A percentile compares a stretch with the other conserved stretches of the same genome.
These are phyloP conservation scores for Xerophyta viscosa DNA, from an alignment of 106 monocot genomes.

Conservation along the genomic window DNA sequence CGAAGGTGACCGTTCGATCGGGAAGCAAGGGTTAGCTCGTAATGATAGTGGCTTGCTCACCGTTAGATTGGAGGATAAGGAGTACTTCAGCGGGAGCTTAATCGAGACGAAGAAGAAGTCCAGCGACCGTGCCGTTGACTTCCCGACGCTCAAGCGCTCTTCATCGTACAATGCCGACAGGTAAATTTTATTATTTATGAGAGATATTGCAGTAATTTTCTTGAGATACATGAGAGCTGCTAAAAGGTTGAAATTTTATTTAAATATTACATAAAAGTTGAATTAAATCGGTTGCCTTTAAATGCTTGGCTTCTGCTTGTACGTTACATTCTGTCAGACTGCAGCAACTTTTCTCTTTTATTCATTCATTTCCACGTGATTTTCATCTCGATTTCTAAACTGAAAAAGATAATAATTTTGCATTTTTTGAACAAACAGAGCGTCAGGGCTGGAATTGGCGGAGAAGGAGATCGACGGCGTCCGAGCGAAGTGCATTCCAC, in stretches of 20 bases:
- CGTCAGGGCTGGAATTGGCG: slow-evolving; percentile 26
- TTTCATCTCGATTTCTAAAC: neutral
- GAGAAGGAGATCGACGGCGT: slow-evolving; percentile 37
- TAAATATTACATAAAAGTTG: neutral
- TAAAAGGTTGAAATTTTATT: neutral
- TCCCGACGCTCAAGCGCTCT: slow-evolving; percentile 46
- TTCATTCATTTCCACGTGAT: no score
- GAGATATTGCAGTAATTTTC: neutral
- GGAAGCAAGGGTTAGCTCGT: neutral
- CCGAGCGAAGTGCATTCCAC: slow-evolving; percentile 68
- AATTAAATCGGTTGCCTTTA: no score
- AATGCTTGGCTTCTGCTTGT: no score
- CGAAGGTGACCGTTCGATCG: slow-evolving; percentile 12
- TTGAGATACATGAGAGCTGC: neutral
- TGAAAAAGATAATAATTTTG: neutral
- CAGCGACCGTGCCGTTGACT: slow-evolving; percentile 12
- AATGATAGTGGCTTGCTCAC: slow-evolving; percentile 6
- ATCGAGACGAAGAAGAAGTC: slow-evolving; percentile 68
- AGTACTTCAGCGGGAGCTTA: slow-evolving; percentile 85
- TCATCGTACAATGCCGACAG: slow-evolving; percentile 72
- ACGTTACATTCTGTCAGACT: no score
- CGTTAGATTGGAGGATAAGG: slow-evolving; percentile 39
- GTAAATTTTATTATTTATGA: slow-evolving; percentile 13
- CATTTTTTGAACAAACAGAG: slow-evolving; percentile 13
- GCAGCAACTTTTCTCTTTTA: no score